A percentile compares a stretch with the other conserved stretches of the same genome.
Evolutionary conservation across 1,284 basidiomycete genomes (phyloP).

Genomic region (Omphalotus olearius): DNA sequence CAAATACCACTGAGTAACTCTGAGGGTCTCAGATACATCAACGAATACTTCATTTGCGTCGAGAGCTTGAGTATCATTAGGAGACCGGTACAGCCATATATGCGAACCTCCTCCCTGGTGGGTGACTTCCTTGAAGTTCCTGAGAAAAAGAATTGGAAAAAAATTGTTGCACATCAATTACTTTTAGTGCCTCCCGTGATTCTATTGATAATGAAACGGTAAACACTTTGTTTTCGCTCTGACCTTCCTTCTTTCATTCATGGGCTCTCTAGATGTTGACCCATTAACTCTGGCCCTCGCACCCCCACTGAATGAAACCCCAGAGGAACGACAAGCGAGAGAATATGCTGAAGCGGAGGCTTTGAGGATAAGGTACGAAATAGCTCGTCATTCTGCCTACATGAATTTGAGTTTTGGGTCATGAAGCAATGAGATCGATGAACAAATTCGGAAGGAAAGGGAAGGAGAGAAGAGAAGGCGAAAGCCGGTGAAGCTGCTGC

Average conservation of each 20-base stretch:
- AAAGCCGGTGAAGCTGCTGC: constrained; percentile 54
- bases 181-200: constrained; percentile 8
- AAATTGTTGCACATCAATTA: background rate
- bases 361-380: constrained; percentile 31
- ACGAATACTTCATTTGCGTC: too few species aligned
- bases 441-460: constrained; percentile 53
- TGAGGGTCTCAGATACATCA: too few species aligned
- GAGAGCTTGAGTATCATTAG: too few species aligned
- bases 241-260: constrained; percentile 1
- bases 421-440: constrained; percentile 66
- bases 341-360: constrained; percentile 58
- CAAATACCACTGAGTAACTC: too few species aligned
- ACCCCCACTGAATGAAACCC: constrained; percentile 57
- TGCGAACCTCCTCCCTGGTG: too few species aligned
- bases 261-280: constrained; percentile 39
- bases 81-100: too few species aligned
- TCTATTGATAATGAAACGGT: constrained; percentile 11
- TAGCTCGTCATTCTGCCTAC: background rate
- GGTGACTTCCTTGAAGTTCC: too few species aligned
- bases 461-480: constrained; percentile 49
- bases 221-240: constrained; percentile 1
- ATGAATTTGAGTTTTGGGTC: background rate
- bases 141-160: too few species aligned
- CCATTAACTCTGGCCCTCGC: constrained; percentile 52
- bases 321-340: constrained; percentile 44